These are phyloP conservation scores for Lipomyces spencermartinsiae DNA, from an alignment of 805 yeast species.

Conservation along the genomic window DNA sequence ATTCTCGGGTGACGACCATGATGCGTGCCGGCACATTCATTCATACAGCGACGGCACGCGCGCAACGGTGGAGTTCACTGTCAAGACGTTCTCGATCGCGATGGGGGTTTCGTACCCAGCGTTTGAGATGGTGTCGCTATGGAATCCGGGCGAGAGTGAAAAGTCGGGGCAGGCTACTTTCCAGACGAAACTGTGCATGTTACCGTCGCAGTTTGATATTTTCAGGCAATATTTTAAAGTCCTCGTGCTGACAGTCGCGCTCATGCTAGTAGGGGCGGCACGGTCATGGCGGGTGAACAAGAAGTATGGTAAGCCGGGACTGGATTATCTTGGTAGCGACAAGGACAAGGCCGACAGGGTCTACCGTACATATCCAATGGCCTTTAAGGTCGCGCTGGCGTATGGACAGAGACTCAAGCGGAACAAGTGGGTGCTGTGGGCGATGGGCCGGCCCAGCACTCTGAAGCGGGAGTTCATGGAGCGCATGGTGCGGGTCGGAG, in stretches of 20 bases:
- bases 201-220: conserved; percentile 38
- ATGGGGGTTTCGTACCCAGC: conserved; percentile 90
- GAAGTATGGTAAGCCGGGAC: conserved; percentile 11
- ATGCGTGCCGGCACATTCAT: conserved; percentile 83
- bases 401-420: conserved; percentile 10
- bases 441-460: conserved; percentile 31
- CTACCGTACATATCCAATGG: conserved; percentile 18
- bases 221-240: conserved; percentile 32
- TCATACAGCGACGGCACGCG: conserved; percentile 39
- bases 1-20: conserved; percentile 97
- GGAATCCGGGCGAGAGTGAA: conserved; percentile 31
- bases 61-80: conserved; percentile 70
- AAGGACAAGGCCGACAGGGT: conserved; percentile 13
- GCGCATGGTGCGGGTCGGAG: conserved; percentile 17
- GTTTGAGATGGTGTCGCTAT: conserved; percentile 75
- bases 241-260: conserved; percentile 26
- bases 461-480: conserved; percentile 21
- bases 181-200: conserved; percentile 40
- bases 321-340: conserved; percentile 16
- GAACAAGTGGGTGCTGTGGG: conserved; percentile 6
- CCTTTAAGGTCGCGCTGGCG: conserved; percentile 9
- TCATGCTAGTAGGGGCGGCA: neutral
- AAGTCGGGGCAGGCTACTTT: conserved; percentile 14
- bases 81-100: conserved; percentile 90
- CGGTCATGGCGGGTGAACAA: neutral